phyloP scores from a whole-genome alignment of 306 rosid genomes.

The Phaseolus lunatus region DNA sequence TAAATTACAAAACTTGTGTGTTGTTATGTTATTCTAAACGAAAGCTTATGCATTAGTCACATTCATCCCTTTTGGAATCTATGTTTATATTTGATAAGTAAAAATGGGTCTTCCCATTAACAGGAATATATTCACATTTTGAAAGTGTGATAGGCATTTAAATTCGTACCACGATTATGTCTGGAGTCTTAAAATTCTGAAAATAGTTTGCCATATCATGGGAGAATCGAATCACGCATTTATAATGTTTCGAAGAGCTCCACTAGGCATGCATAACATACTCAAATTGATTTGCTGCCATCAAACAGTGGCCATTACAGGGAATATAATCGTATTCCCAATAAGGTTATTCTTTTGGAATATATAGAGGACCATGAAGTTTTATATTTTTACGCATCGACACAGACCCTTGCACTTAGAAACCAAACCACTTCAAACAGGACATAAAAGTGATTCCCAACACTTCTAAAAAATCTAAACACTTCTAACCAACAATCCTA shows the following conservation, averaged over 20 bases:
- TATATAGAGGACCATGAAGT: conserved; percentile 35
- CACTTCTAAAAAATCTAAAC: conserved; percentile 1
- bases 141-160: conserved; percentile 33
- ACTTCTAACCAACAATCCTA: not conserved
- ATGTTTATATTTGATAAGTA: conserved; percentile 17
- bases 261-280: conserved; percentile 23
- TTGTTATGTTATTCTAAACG: conserved; percentile 35
- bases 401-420: conserved; percentile 9
- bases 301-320: conserved; percentile 41
- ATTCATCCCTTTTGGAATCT: conserved; percentile 43
- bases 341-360: conserved; percentile 52
- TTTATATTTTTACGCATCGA: conserved; percentile 37
- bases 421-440: not conserved
- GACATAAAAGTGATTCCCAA: conserved; percentile 32
- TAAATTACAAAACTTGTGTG: not conserved
- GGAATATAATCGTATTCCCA: conserved; percentile 42
- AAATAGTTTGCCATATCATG: conserved; percentile 20
- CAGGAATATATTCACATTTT: conserved; percentile 50
- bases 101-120: conserved; percentile 30
- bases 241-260: conserved; percentile 39
- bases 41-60: conserved; percentile 22
- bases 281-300: conserved; percentile 40
- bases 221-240: conserved; percentile 44
- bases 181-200: conserved; percentile 15
- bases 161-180: conserved; percentile 35